Conservation (phyloP, 768 basidiomycete genomes). For the Leccinum variicolor region DNA sequence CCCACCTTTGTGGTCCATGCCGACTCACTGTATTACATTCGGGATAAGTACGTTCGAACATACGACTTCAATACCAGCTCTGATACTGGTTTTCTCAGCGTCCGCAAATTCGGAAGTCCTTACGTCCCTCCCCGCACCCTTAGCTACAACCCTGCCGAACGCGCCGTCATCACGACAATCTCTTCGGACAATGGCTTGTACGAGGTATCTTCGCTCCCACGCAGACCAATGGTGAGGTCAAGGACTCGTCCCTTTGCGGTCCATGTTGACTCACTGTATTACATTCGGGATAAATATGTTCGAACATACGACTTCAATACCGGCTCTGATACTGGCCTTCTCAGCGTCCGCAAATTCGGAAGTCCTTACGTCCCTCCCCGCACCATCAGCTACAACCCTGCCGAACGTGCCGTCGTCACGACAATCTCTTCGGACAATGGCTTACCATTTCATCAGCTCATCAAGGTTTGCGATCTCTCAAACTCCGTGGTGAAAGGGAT, state of each 20-base stretch:
- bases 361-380: conserved; percentile 92
- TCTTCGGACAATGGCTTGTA: conserved; percentile 92
- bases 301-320: conserved; percentile 91
- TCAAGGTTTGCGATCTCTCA: conserved; percentile 92
- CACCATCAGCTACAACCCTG: conserved; percentile 95
- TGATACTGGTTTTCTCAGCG: conserved; percentile 87
- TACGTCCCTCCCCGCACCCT: conserved; percentile 93
- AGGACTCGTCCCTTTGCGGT: conserved; percentile 90
- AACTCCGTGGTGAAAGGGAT: conserved; percentile 93
- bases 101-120: conserved; percentile 93
- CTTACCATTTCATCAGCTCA: conserved; percentile 44
- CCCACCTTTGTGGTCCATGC: conserved; percentile 92
- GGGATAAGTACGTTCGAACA: conserved; percentile 96
- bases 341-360: conserved; percentile 87
- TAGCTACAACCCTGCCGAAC: conserved; percentile 96
- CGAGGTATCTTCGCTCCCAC: conserved; percentile 74
- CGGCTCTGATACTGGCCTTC: conserved; percentile 87
- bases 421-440: conserved; percentile 89
- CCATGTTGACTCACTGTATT: conserved; percentile 88
- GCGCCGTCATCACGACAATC: conserved; percentile 85
- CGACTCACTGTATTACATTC: conserved; percentile 91
- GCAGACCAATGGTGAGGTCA: conserved; percentile 71
- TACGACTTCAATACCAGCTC: conserved; percentile 91
- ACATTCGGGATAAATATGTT: conserved; percentile 97
- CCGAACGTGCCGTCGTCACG: conserved; percentile 88